These are phyloP conservation scores for Isoetes taiwanensis DNA, from an alignment of 75 land plant genomes.

Conservation along the genomic window DNA sequence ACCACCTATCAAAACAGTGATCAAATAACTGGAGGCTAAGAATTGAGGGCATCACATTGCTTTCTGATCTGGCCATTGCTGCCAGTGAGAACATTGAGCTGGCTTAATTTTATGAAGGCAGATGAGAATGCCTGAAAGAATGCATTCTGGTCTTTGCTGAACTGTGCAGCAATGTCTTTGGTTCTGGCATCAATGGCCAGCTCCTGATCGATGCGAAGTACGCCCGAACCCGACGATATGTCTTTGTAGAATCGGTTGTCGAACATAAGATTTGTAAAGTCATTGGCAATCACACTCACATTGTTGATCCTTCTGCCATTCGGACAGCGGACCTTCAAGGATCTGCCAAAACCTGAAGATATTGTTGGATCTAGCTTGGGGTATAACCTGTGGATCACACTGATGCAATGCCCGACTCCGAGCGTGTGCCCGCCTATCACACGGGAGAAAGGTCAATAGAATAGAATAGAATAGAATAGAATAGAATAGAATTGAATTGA, in stretches of 20 bases:
- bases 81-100: constrained; percentile 19
- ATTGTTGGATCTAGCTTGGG: neutral
- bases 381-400: neutral
- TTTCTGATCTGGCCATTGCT: constrained; percentile 7
- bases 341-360: neutral
- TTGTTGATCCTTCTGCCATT: neutral
- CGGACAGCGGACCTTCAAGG: neutral
- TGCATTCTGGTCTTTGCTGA: neutral
- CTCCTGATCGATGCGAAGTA: neutral
- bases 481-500: too few relatives aligned
- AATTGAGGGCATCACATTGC: constrained; percentile 27
- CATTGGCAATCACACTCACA: neutral
- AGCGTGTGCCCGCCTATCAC: constrained; percentile 4
- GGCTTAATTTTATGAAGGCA: constrained; percentile 21
- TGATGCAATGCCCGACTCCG: neutral
- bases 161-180: neutral
- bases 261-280: neutral
- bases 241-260: neutral
- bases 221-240: neutral
- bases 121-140: constrained; percentile 26
- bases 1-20: too few relatives aligned
- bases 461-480: too few relatives aligned
- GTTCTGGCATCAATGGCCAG: neutral
- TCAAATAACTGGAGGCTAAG: too few relatives aligned
- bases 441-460: too few relatives aligned